phyloP scores from a whole-genome alignment of 192 early-diverging fungal genomes.

The Podila clonocystis region DNA sequence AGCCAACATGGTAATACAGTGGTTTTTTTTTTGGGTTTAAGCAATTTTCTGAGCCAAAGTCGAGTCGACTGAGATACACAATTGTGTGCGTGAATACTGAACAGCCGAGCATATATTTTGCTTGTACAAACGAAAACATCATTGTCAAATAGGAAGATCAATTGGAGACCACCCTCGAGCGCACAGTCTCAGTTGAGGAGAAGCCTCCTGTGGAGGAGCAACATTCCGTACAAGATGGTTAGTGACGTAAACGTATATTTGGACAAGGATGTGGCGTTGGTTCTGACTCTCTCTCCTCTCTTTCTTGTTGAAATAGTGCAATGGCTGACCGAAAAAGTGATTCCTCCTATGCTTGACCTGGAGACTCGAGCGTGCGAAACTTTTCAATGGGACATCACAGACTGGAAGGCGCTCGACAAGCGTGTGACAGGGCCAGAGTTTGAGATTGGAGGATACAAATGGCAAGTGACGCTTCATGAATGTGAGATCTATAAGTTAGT shows the following conservation, averaged over 20 bases:
- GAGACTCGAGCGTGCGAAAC: constrained; percentile 49
- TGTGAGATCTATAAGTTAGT: neutral
- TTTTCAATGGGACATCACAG: constrained; percentile 53
- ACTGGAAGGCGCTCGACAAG: constrained; percentile 52
- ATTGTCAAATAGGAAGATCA: constrained; percentile 7
- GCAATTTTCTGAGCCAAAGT: too few species aligned
- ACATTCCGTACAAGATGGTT: constrained; percentile 10
- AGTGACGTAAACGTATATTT: neutral
- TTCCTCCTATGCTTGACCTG: constrained; percentile 48
- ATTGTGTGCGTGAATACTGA: too few species aligned
- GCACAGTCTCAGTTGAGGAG: constrained; percentile 6
- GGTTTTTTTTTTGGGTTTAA: too few species aligned
- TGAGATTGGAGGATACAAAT: constrained; percentile 58
- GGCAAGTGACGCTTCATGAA: constrained; percentile 14
- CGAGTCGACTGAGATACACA: too few species aligned
- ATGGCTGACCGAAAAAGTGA: constrained; percentile 49
- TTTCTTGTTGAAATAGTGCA: constrained; percentile 34
- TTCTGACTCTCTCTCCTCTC: neutral
- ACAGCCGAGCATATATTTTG: too few species aligned
- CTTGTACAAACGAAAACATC: neutral
- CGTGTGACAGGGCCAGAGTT: constrained; percentile 60
- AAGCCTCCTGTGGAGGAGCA: constrained; percentile 40
- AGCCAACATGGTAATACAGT: constrained; percentile 6
- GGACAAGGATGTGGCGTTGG: neutral
- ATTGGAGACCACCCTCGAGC: constrained; percentile 38